Base-by-base conservation (phyloP, 495 filamentous ascomycete species). In the Talaromyces liani region DNA sequence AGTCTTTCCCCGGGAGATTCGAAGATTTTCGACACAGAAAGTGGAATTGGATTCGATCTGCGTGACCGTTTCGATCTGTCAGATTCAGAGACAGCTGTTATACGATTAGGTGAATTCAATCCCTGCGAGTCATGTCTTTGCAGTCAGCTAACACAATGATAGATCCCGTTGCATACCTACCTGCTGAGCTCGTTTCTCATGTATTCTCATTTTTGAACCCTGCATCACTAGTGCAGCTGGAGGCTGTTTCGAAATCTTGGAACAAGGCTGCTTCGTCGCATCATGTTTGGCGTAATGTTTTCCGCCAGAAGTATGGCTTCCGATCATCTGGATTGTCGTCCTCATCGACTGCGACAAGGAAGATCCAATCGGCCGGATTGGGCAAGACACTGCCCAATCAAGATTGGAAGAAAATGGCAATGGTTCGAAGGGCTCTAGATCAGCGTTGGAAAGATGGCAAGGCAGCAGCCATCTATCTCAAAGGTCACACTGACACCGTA, bases 401-500 rank as follows among this genome's bases (percentile, higher is more conserved):
- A 61, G 83, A 96, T 69, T 98, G 93, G 93, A 92, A 92, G 78
- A 82, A 84, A 61, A 90, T 96, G 75, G 95, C 90, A 72, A 76
- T 85, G 65, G 88, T 88, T 45, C 87, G 90, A 58, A 81, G 85
- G 56, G 82, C 88, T 62, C 81, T 98, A 29, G 87, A 92, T 61
- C 77, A 81, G 57, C 86, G 88, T 56, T 98, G 94, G 94, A 85
- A 84, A 65, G 74, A 86, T 49, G 89, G 90, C 64, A 83, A 86
- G 60, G 89, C 90, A 25, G 88, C 86, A 49, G 87, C 91, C 0
- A 88, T 95, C 60, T 97, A 96, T 72, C 79, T 98, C 18, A 89
- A 93, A 69, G 94, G 95, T 1, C 94, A 98, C 69, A 84, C 84
- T 10, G 94, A 98, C 73, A 96, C 91, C 65, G 93, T 98, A 25